A percentile compares a stretch with the other conserved stretches of the same genome.
Conservation (phyloP, 169 alveolate species). For the Plasmodium inui region DNA sequence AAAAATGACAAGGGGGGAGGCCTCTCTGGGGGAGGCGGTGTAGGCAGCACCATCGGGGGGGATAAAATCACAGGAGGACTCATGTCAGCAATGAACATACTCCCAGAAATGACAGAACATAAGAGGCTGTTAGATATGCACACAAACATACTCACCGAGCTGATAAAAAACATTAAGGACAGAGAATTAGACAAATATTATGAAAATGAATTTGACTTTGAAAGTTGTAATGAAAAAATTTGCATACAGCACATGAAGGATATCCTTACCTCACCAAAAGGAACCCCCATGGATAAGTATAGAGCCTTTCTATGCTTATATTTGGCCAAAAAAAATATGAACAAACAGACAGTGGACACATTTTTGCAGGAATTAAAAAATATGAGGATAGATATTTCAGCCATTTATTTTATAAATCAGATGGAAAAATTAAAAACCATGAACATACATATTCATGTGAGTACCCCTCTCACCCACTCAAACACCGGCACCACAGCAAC, state of each 20-base stretch:
- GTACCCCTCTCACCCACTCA: conserved; percentile 41
- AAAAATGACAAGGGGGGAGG: conserved; percentile 29
- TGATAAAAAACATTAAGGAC: conserved; percentile 86
- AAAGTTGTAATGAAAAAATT: conserved; percentile 78
- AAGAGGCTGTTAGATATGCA: conserved; percentile 88
- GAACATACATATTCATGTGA: conserved; percentile 79
- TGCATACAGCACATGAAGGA: conserved; percentile 82
- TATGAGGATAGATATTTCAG: conserved; percentile 62
- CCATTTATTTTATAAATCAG: conserved; percentile 62
- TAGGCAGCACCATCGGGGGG: neutral
- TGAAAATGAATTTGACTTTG: conserved; percentile 85
- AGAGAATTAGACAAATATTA: conserved; percentile 86
- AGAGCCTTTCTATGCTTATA: conserved; percentile 80
- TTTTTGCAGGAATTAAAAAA: conserved; percentile 76
- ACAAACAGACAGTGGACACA: conserved; percentile 71
- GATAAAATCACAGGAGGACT: conserved; percentile 79
- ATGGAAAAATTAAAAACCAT: conserved; percentile 77
- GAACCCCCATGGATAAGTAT: conserved; percentile 79
- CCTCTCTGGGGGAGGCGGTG: neutral
- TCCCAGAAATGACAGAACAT: conserved; percentile 90
- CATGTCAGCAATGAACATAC: conserved; percentile 87
- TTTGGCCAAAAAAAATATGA: conserved; percentile 69
- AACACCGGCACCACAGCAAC: conserved; percentile 50
- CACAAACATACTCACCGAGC: conserved; percentile 87
- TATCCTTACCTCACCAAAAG: conserved; percentile 77